Percentiles rank a stretch among this genome's conserved stretches.
These are phyloP conservation scores for Chytriomyces confervae DNA, from an alignment of 192 early-diverging fungal genomes.

Conservation along the genomic window DNA sequence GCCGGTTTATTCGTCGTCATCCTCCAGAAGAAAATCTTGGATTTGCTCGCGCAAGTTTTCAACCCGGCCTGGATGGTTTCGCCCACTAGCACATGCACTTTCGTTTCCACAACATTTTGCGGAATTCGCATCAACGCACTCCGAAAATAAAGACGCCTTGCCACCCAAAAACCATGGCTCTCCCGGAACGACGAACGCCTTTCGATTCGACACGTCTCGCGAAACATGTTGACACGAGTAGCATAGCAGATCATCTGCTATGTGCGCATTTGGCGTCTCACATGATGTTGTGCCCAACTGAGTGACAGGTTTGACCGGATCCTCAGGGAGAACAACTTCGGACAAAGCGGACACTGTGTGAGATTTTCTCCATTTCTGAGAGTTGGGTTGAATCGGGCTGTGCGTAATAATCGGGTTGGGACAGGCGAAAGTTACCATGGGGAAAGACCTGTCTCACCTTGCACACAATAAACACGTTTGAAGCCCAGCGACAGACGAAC, in stretches of 20 bases:
- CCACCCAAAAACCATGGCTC: conserved; percentile 13
- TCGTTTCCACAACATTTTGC: conserved; percentile 4
- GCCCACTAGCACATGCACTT: not conserved
- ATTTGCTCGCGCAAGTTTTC: conserved; percentile 29
- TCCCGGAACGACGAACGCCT: conserved; percentile 10
- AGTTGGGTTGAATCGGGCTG: conserved; percentile 3
- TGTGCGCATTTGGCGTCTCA: not conserved
- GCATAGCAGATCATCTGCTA: conserved; percentile 25
- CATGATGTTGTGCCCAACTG: not conserved
- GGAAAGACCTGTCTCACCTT: conserved; percentile 57
- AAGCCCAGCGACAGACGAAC: conserved; percentile 49
- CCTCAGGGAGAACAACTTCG: not conserved
- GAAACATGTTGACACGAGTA: conserved; percentile 44
- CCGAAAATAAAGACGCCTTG: too few species aligned
- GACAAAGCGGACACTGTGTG: not conserved
- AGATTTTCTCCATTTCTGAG: not conserved
- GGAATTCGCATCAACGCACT: not conserved
- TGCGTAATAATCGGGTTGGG: not conserved
- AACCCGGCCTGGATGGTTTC: not conserved
- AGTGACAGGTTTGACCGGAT: not conserved
- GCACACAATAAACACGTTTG: conserved; percentile 69
- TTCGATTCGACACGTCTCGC: conserved; percentile 29
- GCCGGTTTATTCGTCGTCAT: conserved; percentile 13
- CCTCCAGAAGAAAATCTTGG: conserved; percentile 36
- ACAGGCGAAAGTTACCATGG: not conserved